Conservation (phyloP, 2,329 filamentous ascomycete genomes). For the Ampelomyces quisqualis region DNA sequence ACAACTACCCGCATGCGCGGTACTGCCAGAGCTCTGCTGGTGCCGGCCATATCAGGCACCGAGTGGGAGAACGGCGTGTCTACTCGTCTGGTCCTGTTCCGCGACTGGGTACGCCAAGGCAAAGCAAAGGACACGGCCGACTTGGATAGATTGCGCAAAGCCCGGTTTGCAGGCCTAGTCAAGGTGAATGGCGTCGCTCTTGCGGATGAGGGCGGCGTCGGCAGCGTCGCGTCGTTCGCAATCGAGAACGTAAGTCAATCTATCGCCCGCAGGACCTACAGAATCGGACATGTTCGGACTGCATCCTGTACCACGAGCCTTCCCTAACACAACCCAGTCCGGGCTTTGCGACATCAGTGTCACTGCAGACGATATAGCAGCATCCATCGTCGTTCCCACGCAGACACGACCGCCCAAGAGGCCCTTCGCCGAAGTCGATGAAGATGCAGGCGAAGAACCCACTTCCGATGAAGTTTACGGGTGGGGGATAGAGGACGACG, state of each 20-base stretch:
- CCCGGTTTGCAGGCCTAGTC: conserved; percentile 48
- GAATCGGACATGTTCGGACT: conserved; percentile 15
- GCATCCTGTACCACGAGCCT: conserved; percentile 15
- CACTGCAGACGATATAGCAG: conserved; percentile 33
- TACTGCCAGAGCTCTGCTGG: conserved; percentile 66
- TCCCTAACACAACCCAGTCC: conserved; percentile 29
- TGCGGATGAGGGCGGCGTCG: conserved; percentile 46
- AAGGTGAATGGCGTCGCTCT: conserved; percentile 47
- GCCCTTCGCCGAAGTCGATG: conserved; percentile 56
- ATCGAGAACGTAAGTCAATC: conserved; percentile 49
- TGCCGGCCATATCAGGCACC: conserved; percentile 70
- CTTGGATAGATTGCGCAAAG: conserved; percentile 32
- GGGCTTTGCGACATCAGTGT: conserved; percentile 38
- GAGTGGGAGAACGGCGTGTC: conserved; percentile 80
- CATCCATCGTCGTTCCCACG: conserved; percentile 21
- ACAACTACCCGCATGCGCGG: conserved; percentile 77
- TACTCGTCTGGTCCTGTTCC: conserved; percentile 73
- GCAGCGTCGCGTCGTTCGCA: conserved; percentile 53
- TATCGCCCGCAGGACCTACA: conserved; percentile 29
- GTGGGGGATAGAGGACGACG: conserved; percentile 64
- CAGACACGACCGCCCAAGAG: conserved; percentile 57
- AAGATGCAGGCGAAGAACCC: conserved; percentile 63
- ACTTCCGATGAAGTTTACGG: conserved; percentile 68
- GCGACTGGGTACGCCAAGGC: conserved; percentile 59
- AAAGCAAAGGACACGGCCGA: conserved; percentile 28